Conservation (phyloP, 2,329 filamentous ascomycete genomes). For the Chrysosporium keratinophilum region DNA sequence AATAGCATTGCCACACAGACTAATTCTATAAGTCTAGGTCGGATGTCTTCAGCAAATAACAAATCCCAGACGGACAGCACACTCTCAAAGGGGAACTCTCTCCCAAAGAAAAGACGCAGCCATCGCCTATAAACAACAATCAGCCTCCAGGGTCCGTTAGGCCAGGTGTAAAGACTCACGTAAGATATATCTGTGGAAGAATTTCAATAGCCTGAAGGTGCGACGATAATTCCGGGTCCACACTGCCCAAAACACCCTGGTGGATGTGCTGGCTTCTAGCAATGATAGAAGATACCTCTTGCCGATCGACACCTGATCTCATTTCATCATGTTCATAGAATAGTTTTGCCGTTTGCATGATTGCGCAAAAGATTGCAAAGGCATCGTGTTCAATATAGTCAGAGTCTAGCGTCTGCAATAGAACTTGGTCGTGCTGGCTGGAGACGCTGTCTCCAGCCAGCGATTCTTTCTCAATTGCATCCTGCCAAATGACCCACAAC, state of each 20-base stretch:
- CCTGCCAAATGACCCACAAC: conserved; percentile 69
- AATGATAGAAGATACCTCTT: conserved; percentile 60
- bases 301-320: conserved; percentile 26
- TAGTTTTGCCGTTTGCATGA: conserved; percentile 78
- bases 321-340: conserved; percentile 68
- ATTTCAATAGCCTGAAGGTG: conserved; percentile 79
- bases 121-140: conserved; percentile 54
- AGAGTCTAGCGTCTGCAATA: conserved; percentile 59
- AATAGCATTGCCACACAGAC: conserved; percentile 93
- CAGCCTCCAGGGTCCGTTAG: conserved; percentile 1
- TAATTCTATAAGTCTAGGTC: conserved; percentile 69
- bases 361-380: conserved; percentile 68
- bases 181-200: conserved; percentile 90
- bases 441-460: conserved; percentile 23
- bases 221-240: conserved; percentile 71
- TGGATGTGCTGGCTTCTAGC: conserved; percentile 79
- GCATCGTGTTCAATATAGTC: conserved; percentile 79
- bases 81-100: conserved; percentile 84
- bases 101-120: conserved; percentile 84
- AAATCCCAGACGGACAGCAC: conserved; percentile 81
- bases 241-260: conserved; percentile 62
- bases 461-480: conserved; percentile 54
- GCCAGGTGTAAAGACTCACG: conserved; percentile 46
- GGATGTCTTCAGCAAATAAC: conserved; percentile 75
- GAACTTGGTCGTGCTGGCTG: conserved; percentile 37